Evolutionary conservation across 441 rosid species (phyloP).

Genomic region (Aquilaria agallochum): DNA sequence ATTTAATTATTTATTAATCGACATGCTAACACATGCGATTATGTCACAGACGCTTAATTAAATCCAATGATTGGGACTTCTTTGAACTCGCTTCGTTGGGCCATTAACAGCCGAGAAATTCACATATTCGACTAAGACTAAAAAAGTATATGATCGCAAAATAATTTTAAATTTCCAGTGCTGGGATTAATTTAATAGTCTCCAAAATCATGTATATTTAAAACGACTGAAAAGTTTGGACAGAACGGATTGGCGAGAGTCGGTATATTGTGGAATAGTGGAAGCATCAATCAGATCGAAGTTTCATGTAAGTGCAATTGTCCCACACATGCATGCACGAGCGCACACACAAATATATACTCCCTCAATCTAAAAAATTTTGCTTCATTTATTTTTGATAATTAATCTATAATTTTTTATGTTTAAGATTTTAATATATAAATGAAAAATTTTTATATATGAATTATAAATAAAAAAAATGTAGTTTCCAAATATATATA

Average conservation of each 20-base stretch:
- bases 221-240: conserved; percentile 5
- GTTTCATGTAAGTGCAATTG: too few species aligned
- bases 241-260: not conserved
- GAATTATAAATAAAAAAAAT: too few species aligned
- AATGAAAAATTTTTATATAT: too few species aligned
- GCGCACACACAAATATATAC: too few species aligned
- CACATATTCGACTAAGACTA: not conserved
- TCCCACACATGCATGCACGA: too few species aligned
- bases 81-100: conserved; percentile 12
- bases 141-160: not conserved
- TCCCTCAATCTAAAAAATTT: too few species aligned
- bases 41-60: conserved; percentile 11
- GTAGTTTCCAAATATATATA: too few species aligned
- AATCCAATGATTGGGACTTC: conserved; percentile 22
- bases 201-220: too few species aligned
- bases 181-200: not conserved
- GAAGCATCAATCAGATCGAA: conserved; percentile 5
- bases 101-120: conserved; percentile 15
- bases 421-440: too few species aligned
- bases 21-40: conserved; percentile 20
- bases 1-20: conserved; percentile 9
- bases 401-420: too few species aligned
- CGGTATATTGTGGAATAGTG: conserved; percentile 8
- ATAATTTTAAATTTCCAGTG: not conserved
- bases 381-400: too few species aligned